These are phyloP conservation scores for Phoma sp. DNA, from an alignment of 2,329 filamentous ascomycete genomes.

Conservation along the genomic window DNA sequence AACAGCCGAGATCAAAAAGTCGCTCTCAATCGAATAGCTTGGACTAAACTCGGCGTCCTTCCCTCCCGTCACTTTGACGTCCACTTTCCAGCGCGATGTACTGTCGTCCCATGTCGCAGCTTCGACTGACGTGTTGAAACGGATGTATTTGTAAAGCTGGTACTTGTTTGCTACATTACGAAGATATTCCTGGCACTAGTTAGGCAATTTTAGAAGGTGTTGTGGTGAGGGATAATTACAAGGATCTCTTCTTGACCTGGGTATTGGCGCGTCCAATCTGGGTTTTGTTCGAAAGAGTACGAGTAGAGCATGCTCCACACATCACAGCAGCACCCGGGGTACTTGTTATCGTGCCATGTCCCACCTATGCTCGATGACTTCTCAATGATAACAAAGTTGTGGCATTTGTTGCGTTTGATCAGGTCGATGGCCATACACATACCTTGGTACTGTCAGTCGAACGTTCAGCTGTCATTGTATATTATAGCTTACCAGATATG, in stretches of 20 bases:
- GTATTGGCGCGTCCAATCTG: slow-evolving; percentile 64
- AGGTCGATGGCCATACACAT: slow-evolving; percentile 65
- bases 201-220: not conserved
- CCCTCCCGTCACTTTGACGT: slow-evolving; percentile 55
- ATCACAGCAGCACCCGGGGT: slow-evolving; percentile 63
- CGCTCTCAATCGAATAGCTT: slow-evolving; percentile 60
- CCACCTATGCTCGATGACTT: slow-evolving; percentile 62
- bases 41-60: slow-evolving; percentile 63
- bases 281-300: slow-evolving; percentile 67
- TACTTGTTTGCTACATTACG: slow-evolving; percentile 60
- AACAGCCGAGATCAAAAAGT: slow-evolving; percentile 65
- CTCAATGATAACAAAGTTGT: slow-evolving; percentile 64
- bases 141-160: slow-evolving; percentile 62
- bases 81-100: slow-evolving; percentile 58
- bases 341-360: slow-evolving; percentile 63
- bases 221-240: slow-evolving; percentile 31
- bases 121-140: slow-evolving; percentile 63
- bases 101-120: slow-evolving; percentile 62
- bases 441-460: slow-evolving; percentile 38
- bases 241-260: slow-evolving; percentile 67
- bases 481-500: slow-evolving; percentile 52
- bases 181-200: slow-evolving; percentile 54
- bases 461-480: not conserved
- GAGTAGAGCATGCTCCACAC: slow-evolving; percentile 64
- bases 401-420: slow-evolving; percentile 58